Evolutionary conservation across 805 yeast genomes (phyloP), one percentile per base, ranked within the genome.

Genomic region (Lachancea nothofagi): DNA sequence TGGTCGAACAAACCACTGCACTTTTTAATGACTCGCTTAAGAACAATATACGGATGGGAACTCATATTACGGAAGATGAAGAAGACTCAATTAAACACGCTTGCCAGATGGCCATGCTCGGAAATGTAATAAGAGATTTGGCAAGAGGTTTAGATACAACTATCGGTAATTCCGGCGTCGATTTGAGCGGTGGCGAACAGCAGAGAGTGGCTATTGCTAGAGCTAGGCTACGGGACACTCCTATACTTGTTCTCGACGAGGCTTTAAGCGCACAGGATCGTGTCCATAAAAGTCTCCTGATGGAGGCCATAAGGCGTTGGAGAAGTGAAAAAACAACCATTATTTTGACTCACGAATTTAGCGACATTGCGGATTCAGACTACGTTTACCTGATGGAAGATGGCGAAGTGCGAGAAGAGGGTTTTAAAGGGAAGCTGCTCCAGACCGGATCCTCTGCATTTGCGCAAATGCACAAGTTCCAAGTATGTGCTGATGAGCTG

Each of bases 181-280:
- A 68, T 2, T 63, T 90, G 7, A 85, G 96, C 47, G 97, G 97
- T 4, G 99, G 99, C 0, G 96, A 93, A 57, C 75, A 71, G 41
- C 98, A 93, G 61, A 67, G 89, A 45, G 68, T 93, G 2, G 83
- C 90, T 0, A 53, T 93, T 21, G 96, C 97, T 0, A 70, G 97
- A 40, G 97, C 97, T 0, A 70, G 69, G 41, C 43, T 88, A 3
- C 69, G 86, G 45, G 73, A 93, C 52, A 61, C 94, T 0, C 85
- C 89, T 0, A 71, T 93, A 4, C 62, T 90, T 43, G 72, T 93
- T 2, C 64, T 89, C 20, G 99, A 93, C 63, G 99, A 93, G 57
- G 75, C 93, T 3, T 65, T 85, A 2, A 80, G 93, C 35, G 96
- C 96, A 0, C 62, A 93, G 41, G 97, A 93, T 56, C 55, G 62